Evolutionary conservation across 2,329 filamentous ascomycete genomes (phyloP).

Genomic region (Calcarisporium arbuscula): DNA sequence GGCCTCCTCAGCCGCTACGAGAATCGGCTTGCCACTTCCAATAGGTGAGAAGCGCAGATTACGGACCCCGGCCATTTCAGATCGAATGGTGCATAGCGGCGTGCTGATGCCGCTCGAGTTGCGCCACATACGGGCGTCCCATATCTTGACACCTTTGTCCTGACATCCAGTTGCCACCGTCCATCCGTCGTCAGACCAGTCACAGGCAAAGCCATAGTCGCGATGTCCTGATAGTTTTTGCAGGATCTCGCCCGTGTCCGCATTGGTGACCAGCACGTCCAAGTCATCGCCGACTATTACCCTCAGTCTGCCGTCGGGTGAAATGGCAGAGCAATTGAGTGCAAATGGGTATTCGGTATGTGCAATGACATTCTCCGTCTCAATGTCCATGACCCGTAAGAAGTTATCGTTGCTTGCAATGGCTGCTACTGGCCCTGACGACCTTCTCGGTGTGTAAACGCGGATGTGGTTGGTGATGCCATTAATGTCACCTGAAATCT

Average conservation of each 20-base stretch:
- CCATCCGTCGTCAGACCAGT: slow-evolving; percentile 73
- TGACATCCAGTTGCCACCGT: slow-evolving; percentile 73
- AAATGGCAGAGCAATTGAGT: slow-evolving; percentile 68
- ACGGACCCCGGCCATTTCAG: slow-evolving; percentile 63
- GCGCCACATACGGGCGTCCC: slow-evolving; percentile 67
- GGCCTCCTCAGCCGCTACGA: slow-evolving; percentile 70
- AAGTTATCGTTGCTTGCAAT: slow-evolving; percentile 58
- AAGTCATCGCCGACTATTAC: slow-evolving; percentile 65
- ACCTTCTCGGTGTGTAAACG: slow-evolving; percentile 47
- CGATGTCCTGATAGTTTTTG: slow-evolving; percentile 56
- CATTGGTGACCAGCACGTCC: slow-evolving; percentile 61
- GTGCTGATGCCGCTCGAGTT: slow-evolving; percentile 40
- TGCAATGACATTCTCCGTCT: slow-evolving; percentile 51
- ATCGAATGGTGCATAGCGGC: slow-evolving; percentile 49
- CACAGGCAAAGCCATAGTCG: slow-evolving; percentile 70
- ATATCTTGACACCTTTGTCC: slow-evolving; percentile 66
- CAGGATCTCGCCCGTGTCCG: slow-evolving; percentile 55
- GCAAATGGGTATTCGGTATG: slow-evolving; percentile 49
- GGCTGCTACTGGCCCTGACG: slow-evolving; percentile 46
- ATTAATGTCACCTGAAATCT: slow-evolving; percentile 40
- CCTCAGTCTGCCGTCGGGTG: slow-evolving; percentile 64
- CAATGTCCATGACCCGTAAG: slow-evolving; percentile 53
- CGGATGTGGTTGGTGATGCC: slow-evolving; percentile 62
- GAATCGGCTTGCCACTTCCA: slow-evolving; percentile 58
- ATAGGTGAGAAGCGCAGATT: slow-evolving; percentile 66